phyloP scores from a whole-genome alignment of 192 early-diverging fungal genomes.

The Gryganskiella cystojenkinii region DNA sequence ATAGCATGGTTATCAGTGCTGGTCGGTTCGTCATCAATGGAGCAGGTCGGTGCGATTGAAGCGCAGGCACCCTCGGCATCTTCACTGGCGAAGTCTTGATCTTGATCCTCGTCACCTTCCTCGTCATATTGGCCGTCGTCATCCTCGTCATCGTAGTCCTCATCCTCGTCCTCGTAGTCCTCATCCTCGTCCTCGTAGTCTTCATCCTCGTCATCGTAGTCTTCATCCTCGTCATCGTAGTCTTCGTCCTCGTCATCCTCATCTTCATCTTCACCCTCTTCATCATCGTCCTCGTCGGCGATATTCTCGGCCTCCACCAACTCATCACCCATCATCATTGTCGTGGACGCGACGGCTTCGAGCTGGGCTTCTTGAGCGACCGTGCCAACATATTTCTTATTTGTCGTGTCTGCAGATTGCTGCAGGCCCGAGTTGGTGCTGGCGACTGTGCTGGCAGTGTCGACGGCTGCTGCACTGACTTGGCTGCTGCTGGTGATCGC shows the following conservation, averaged over 20 bases:
- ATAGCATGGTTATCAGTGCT: no score
- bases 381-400: neutral
- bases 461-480: neutral
- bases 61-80: neutral
- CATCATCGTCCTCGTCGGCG: neutral
- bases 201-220: neutral
- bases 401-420: neutral
- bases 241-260: neutral
- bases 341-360: no score
- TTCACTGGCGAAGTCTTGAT: neutral
- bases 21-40: no score
- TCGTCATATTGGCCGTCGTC: neutral
- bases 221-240: neutral
- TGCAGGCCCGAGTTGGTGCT: neutral
- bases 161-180: neutral
- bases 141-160: neutral
- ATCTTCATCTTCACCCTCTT: conserved; percentile 4
- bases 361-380: neutral
- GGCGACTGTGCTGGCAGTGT: neutral
- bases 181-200: neutral
- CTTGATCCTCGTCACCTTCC: neutral
- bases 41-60: no score
- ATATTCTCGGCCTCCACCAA: neutral
- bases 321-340: neutral
- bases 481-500: neutral